Conservation (phyloP, 108 stramenopile genomes). For the Nannochloropsis salina region DNA sequence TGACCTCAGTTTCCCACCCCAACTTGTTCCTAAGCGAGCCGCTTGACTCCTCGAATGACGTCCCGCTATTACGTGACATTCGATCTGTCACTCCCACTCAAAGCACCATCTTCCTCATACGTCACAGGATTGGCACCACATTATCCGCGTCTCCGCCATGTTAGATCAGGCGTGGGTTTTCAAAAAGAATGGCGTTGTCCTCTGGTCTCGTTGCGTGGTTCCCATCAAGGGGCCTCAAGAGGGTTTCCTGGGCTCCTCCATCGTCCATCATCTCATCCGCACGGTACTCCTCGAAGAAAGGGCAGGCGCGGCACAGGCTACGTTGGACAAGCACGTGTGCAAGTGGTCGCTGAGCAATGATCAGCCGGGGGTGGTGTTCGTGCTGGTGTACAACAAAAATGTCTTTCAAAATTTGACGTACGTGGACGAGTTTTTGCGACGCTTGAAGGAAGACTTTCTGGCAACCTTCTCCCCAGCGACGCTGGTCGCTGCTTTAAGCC, state of each 20-base stretch:
- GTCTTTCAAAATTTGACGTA: slow-evolving; percentile 38
- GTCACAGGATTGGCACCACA: too few species aligned
- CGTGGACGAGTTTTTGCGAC: slow-evolving; percentile 47
- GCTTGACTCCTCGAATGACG: too few species aligned
- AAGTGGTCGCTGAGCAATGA: slow-evolving; percentile 30
- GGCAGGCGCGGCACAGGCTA: slow-evolving; percentile 35
- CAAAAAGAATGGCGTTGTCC: slow-evolving; percentile 48
- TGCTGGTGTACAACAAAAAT: slow-evolving; percentile 47
- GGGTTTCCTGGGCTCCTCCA: background rate
- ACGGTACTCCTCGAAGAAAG: slow-evolving; percentile 55
- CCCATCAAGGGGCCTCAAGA: slow-evolving; percentile 51
- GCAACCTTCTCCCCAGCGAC: slow-evolving; percentile 4
- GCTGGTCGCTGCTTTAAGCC: slow-evolving; percentile 27
- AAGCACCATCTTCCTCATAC: too few species aligned
- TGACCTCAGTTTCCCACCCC: too few species aligned
- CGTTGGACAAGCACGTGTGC: slow-evolving; percentile 38
- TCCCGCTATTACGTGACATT: too few species aligned
- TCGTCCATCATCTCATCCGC: slow-evolving; percentile 49
- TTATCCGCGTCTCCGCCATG: background rate
- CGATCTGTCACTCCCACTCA: too few species aligned
- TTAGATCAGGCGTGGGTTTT: slow-evolving; percentile 53
- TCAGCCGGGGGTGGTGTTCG: slow-evolving; percentile 48
- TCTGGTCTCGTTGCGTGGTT: slow-evolving; percentile 46
- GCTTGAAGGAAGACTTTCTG: slow-evolving; percentile 39
- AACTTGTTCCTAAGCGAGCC: too few species aligned